Conservation (phyloP, 176 grass and related monocot genomes). For the Paspalum vaginatum region DNA sequence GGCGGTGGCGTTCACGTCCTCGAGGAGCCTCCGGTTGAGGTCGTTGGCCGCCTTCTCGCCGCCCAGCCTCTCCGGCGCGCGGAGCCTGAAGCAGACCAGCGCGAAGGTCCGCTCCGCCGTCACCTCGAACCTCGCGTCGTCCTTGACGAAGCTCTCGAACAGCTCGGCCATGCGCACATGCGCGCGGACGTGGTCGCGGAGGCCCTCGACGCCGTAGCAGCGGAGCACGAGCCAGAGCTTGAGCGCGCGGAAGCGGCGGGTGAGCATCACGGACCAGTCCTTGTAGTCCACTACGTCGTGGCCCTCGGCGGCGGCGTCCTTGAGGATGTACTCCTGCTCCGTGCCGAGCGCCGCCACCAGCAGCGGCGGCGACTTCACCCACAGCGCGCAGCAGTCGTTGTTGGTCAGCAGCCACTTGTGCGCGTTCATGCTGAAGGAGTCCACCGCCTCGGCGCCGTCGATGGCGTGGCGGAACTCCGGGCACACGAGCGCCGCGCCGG, state of each 20-base stretch:
- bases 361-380: conserved; percentile 20
- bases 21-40: conserved; percentile 36
- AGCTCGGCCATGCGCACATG: conserved; percentile 36
- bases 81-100: conserved; percentile 51
- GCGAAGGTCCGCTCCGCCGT: conserved; percentile 34
- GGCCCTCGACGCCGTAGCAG: conserved; percentile 43
- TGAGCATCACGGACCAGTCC: conserved; percentile 50
- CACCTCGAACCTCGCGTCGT: conserved; percentile 50
- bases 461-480: conserved; percentile 36
- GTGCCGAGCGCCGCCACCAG: conserved; percentile 39
- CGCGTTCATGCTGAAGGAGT: conserved; percentile 46
- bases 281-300: background rate
- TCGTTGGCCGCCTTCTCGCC: background rate
- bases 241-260: conserved; percentile 47
- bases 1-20: conserved; percentile 31
- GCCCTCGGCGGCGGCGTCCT: conserved; percentile 28
- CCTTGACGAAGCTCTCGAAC: conserved; percentile 42
- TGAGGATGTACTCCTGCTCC: conserved; percentile 33
- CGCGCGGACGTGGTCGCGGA: conserved; percentile 40
- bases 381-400: conserved; percentile 56
- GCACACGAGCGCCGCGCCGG: conserved; percentile 16
- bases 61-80: background rate
- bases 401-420: conserved; percentile 54
- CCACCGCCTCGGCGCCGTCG: conserved; percentile 24
- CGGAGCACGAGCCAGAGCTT: conserved; percentile 57